Evolutionary conservation across 140 eudicot genomes (phyloP), one percentile per base, ranked within the genome.

Genomic region (Erigeron philadelphicus): DNA sequence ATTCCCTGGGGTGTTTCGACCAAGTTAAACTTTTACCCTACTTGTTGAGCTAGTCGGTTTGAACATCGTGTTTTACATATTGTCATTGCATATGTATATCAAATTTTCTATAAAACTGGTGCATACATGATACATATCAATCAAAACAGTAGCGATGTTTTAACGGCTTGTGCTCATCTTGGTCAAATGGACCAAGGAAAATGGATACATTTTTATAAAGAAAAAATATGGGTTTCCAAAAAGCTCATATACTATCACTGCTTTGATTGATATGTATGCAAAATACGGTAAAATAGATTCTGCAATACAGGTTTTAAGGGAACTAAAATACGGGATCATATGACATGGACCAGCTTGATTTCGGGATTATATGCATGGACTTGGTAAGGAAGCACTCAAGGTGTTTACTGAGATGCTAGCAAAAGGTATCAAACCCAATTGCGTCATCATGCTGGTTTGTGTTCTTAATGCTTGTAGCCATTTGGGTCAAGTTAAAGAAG

Each of bases 381-480:
- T 81, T 31, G 86, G 88, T 67, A 59, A 57, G 38, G 72, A 81
- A 41, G 86, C 86, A 41, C 76, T 84, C 41, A 25, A 79, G 44
- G 18, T 84, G 57, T 81, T 84, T 49, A 15, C 7, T 67, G 69
- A 81, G 40, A 81, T 84, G 84, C 77, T 84, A 64, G 78, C 61
- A 3, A 43, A 67, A 71, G 78, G 78, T 4, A 70, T 71, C n/a
- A 84, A 57, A 65, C 88, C 88, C 0, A 81, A 84, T 78, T 73
- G 68, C 65, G 57, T 84, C 53, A 81, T 81, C 4, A n/a, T n/a
- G n/a, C 78, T 84, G 40, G 68, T 84, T 17, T 78, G 86, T 57
- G 78, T 81, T 50, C 84, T 84, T 52, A 84, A 78, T 40, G 88
- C 81, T 12, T 84, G 88, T 72, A 84, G 88, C 58, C 88, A 84